phyloP scores from a whole-genome alignment of 2,329 filamentous ascomycete genomes.

The Aspergillus carbonarius region DNA sequence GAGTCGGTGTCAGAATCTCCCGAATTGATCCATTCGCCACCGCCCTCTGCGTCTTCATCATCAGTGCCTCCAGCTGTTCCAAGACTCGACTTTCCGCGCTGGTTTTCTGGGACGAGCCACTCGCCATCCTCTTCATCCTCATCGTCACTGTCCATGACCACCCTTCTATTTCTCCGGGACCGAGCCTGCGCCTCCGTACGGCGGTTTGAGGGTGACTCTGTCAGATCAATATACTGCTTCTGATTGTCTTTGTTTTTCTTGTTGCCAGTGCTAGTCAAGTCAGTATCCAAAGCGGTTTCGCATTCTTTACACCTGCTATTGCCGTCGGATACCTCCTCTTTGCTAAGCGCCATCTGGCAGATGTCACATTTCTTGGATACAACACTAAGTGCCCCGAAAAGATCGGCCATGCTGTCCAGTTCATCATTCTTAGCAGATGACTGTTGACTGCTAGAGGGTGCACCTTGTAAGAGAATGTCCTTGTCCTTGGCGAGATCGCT shows the following conservation, averaged over 20 bases:
- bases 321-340: slow-evolving; percentile 54
- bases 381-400: slow-evolving; percentile 82
- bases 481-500: slow-evolving; percentile 83
- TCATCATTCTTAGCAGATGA: slow-evolving; percentile 58
- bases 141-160: slow-evolving; percentile 56
- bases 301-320: slow-evolving; percentile 70
- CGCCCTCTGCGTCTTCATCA: slow-evolving; percentile 84
- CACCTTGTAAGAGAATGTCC: slow-evolving; percentile 72
- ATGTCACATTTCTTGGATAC: slow-evolving; percentile 77
- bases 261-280: slow-evolving; percentile 43
- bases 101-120: slow-evolving; percentile 73
- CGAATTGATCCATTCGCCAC: slow-evolving; percentile 73
- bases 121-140: slow-evolving; percentile 67
- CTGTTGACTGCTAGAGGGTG: slow-evolving; percentile 51
- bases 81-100: slow-evolving; percentile 61
- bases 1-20: slow-evolving; percentile 65
- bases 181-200: slow-evolving; percentile 24
- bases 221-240: slow-evolving; percentile 34
- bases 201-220: slow-evolving; percentile 26
- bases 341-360: slow-evolving; percentile 68
- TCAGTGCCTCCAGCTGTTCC: slow-evolving; percentile 81
- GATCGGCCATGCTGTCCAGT: slow-evolving; percentile 77
- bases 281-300: slow-evolving; percentile 67
- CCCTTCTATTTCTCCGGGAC: slow-evolving; percentile 40
- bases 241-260: slow-evolving; percentile 47